Conservation (phyloP, 768 basidiomycete genomes). For the Lactarius indigo region DNA sequence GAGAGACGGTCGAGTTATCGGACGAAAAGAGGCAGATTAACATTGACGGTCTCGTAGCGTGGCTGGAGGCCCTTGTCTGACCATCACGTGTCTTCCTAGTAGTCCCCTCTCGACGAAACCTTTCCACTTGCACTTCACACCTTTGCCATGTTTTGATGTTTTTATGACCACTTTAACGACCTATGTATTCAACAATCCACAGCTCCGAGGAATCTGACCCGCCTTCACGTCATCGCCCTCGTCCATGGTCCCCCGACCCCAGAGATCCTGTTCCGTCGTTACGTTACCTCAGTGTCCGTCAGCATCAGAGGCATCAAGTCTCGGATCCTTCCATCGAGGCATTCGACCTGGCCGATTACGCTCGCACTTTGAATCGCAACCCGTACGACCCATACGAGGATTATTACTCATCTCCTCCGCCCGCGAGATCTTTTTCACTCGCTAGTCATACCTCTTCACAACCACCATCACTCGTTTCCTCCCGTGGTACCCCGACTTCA, state of each 20-base stretch:
- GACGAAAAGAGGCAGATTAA: conserved; percentile 35
- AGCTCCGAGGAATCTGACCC: conserved; percentile 50
- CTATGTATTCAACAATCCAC: conserved; percentile 41
- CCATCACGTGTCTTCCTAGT: neutral
- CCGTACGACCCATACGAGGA: conserved; percentile 29
- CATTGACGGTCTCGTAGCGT: neutral
- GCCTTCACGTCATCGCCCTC: conserved; percentile 46
- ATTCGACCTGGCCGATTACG: conserved; percentile 70
- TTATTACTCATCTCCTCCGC: conserved; percentile 33
- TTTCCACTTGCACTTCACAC: neutral
- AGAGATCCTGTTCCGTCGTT: conserved; percentile 42
- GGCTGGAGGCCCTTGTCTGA: conserved; percentile 11
- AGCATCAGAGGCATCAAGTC: conserved; percentile 37
- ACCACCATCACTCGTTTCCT: conserved; percentile 35
- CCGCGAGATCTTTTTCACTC: conserved; percentile 16
- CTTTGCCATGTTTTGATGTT: neutral
- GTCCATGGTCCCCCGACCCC: conserved; percentile 66
- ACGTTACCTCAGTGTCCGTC: conserved; percentile 22
- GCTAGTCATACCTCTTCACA: conserved; percentile 29
- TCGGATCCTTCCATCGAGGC: conserved; percentile 69
- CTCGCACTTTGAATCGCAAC: conserved; percentile 34
- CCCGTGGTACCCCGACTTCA: conserved; percentile 33
- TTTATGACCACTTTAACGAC: conserved; percentile 17
- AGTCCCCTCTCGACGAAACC: neutral
- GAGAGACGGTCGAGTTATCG: conserved; percentile 27